A percentile compares a stretch with the other conserved stretches of the same genome.
phyloP scores from a whole-genome alignment of 352 stramenopile species.

The Globisporangium nagaii region DNA sequence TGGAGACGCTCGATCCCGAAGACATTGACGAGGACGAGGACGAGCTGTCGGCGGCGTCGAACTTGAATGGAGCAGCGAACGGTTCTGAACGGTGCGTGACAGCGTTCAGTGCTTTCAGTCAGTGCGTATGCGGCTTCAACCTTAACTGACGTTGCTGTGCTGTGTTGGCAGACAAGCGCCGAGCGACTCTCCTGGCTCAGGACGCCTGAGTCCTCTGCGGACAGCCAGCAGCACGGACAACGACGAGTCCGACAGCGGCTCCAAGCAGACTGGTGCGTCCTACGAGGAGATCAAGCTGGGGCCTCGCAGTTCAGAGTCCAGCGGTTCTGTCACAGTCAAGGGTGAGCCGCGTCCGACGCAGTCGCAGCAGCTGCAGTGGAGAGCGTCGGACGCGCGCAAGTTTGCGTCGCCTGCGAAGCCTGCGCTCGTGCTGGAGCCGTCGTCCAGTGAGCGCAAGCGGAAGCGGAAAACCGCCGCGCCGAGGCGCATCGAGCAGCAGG shows the following conservation, averaged over 20 bases:
- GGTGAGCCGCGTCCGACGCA: neutral
- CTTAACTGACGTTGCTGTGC: too few relatives aligned
- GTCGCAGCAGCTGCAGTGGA: constrained; percentile 6
- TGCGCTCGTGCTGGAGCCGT: constrained; percentile 8
- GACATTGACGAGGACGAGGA: constrained; percentile 17
- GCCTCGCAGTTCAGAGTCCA: too few relatives aligned
- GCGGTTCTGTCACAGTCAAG: constrained; percentile 13
- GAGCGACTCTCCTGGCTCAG: neutral
- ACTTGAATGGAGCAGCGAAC: neutral
- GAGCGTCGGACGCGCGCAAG: constrained; percentile 11
- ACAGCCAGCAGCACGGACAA: constrained; percentile 8
- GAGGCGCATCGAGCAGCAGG: constrained; percentile 40
- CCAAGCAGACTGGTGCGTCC: too few relatives aligned
- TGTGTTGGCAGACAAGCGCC: too few relatives aligned
- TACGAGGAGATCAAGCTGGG: constrained; percentile 1
- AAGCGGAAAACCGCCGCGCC: constrained; percentile 45
- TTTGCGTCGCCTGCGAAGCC: constrained; percentile 5
- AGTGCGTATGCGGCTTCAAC: too few relatives aligned
- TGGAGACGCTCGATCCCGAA: constrained; percentile 8
- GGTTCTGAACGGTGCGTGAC: too few relatives aligned
- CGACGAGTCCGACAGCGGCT: constrained; percentile 11
- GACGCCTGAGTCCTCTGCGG: neutral
- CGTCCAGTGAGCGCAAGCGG: constrained; percentile 35
- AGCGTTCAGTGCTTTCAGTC: too few relatives aligned
- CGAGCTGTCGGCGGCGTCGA: constrained; percentile 11